Evolutionary conservation across 2,329 filamentous ascomycete genomes (phyloP), one percentile per base, ranked within the genome.

Genomic region (Teratosphaeria destructans): DNA sequence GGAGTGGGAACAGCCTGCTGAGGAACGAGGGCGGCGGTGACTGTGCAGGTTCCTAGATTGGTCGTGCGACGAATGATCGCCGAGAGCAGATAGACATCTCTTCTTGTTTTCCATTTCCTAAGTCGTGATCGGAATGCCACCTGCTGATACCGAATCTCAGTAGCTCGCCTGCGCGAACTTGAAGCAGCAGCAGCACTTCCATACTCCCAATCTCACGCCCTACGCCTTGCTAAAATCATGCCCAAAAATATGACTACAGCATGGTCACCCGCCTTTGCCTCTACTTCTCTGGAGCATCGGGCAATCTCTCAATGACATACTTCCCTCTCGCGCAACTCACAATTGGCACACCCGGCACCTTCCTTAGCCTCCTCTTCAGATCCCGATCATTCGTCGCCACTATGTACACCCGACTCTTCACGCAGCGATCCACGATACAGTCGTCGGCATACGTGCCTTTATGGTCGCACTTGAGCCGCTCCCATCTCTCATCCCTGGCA

Each of bases 361-460:
- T 96, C 63, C 92, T 81, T 68, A 96, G 81, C 60, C 92, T 80
- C 70, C 90, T 81, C 78, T 95, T 94, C 61, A 95, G 76, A 66
- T 91, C 89, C 66, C 88, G 82, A 81, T 89, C 87, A 70, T 88
- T 87, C 53, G 85, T 75, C 11, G 72, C 74, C 23, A 79, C 75
- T 34, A 80, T 66, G 61, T 80, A 80, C 16, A 80, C 72, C 60
- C 75, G 69, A 61, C 77, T 73, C 68, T 77, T 77, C 65, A 77
- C 68, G 5, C 79, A 75, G 6, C 77, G 67, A 61, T 76, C 74
- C 55, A 76, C 74, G 27, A 76, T 82, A 70, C 90, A 95, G 75
- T 96, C 90, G 76, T 96, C 91, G 8, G 90, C 88, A 75, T 92
- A 91, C 0, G 83, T 86, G 52, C 91, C 91, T 75, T 91, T 93